Percentiles rank a stretch among this genome's conserved stretches.
phyloP scores from a whole-genome alignment of 352 stramenopile genomes.

The Peronosclerospora sorghi region DNA sequence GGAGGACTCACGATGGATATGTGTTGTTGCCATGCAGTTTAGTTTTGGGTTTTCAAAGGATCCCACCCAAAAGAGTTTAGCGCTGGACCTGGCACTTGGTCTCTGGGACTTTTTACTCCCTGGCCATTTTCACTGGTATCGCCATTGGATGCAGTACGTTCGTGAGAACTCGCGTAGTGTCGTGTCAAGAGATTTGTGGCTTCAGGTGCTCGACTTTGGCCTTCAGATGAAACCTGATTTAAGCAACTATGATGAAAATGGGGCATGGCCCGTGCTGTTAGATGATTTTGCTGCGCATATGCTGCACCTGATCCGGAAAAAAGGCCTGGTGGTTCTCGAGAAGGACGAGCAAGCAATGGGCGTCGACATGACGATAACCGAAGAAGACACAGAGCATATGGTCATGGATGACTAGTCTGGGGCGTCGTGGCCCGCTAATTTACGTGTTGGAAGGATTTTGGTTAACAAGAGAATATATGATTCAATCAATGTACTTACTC shows the following conservation, averaged over 20 bases:
- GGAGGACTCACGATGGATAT: background rate
- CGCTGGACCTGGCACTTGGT: constrained; percentile 51
- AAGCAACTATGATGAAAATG: constrained; percentile 83
- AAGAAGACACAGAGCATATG: constrained; percentile 42
- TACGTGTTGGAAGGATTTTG: too few relatives aligned
- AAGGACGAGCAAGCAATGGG: constrained; percentile 26
- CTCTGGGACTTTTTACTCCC: constrained; percentile 72
- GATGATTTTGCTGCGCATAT: constrained; percentile 77
- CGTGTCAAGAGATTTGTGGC: constrained; percentile 79
- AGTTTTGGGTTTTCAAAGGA: constrained; percentile 80
- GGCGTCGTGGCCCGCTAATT: background rate
- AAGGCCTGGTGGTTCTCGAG: constrained; percentile 30
- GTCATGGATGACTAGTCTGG: constrained; percentile 31
- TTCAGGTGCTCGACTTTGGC: constrained; percentile 78
- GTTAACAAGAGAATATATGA: too few relatives aligned
- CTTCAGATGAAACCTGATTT: constrained; percentile 54
- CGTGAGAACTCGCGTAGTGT: constrained; percentile 55
- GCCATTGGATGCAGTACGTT: constrained; percentile 65
- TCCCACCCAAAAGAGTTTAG: constrained; percentile 68
- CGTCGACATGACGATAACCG: constrained; percentile 11
- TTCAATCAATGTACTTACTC: too few relatives aligned
- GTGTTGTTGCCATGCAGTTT: constrained; percentile 32
- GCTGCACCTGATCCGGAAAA: constrained; percentile 35
- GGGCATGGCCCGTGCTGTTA: constrained; percentile 75
- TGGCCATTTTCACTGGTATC: constrained; percentile 43